These are phyloP conservation scores for Lachancea fermentati DNA, from an alignment of 805 yeast genomes.

Conservation along the genomic window DNA sequence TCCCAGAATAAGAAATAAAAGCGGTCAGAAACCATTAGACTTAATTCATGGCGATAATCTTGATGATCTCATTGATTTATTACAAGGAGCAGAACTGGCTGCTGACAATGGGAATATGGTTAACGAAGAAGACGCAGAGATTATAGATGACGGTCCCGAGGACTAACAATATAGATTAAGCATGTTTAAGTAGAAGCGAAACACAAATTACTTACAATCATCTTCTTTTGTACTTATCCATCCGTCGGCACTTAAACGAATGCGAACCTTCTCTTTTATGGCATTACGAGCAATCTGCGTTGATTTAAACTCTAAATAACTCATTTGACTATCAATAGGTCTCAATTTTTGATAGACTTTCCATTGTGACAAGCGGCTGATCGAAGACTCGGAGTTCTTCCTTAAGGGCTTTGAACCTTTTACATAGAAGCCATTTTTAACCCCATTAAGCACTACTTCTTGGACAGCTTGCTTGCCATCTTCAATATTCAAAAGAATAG, in stretches of 20 bases:
- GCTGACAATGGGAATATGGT: slow-evolving; percentile 33
- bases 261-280: slow-evolving; percentile 28
- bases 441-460: slow-evolving; percentile 48
- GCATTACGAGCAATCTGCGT: slow-evolving; percentile 24
- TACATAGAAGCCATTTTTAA: slow-evolving; percentile 50
- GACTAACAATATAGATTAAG: slow-evolving; percentile 10
- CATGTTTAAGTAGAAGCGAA: not conserved
- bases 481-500: slow-evolving; percentile 10
- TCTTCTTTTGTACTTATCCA: slow-evolving; percentile 46
- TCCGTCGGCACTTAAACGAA: slow-evolving; percentile 31
- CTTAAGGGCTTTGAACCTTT: slow-evolving; percentile 40
- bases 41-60: slow-evolving; percentile 51
- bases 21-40: slow-evolving; percentile 71
- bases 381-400: slow-evolving; percentile 33
- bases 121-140: slow-evolving; percentile 34
- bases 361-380: slow-evolving; percentile 29
- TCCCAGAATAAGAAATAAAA: slow-evolving; percentile 53
- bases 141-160: slow-evolving; percentile 31
- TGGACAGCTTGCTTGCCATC: slow-evolving; percentile 8
- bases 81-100: slow-evolving; percentile 84
- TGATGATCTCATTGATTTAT: slow-evolving; percentile 50
- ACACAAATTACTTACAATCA: slow-evolving; percentile 29
- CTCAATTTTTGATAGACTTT: slow-evolving; percentile 10
- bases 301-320: slow-evolving; percentile 34
- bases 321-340: slow-evolving; percentile 1